Evolutionary conservation across 2,329 filamentous ascomycete species (phyloP), one percentile per base, ranked within the genome.

Genomic region (Fusarium palustre): DNA sequence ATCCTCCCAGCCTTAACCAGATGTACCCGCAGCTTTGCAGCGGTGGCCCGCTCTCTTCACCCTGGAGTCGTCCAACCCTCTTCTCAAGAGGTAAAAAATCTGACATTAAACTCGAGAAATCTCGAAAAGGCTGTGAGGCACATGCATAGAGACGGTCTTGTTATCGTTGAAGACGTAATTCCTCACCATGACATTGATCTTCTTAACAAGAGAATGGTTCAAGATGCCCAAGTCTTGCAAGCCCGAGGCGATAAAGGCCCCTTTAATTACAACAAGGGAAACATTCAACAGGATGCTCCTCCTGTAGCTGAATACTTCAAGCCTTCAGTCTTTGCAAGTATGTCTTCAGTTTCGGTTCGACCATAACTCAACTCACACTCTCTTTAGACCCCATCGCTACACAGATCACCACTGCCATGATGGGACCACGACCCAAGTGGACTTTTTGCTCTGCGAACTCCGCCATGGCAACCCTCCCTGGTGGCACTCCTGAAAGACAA

Each of bases 201-300:
- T 9, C 77, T 91, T 38, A 90, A 90, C 70, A 65, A 70, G 46
- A 86, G 85, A 67, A 91, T 91, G 88, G 81, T 87, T 2, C 36
- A 85, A 46, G 88, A 91, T 73, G 87, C 88, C 2, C 80, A 79
- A 3, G 72, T 76, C 5, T 79, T 90, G 4, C 85, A 86, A 59
- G 79, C 78, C 1, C 78, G 80, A 33, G 86, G 86, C 3, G 82
- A 88, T 22, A 81, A 86, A 18, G 83, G 84, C 1, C 86, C 86
- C 0, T 90, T 85, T 79, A 90, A 90, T 69, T 90, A 90, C 73
- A 89, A 90, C 71, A 83, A 83, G 48, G 86, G 85, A 2, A 90
- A 89, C 66, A 79, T 89, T 34, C 87, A 90, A 65, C 88, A 90
- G 72, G 87, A 89, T 66, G 81, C 88, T 0, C 86, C 86, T 0